Percentiles rank a stretch among this genome's conserved stretches.
phyloP scores from a whole-genome alignment of 129 eudicot species.

The Heracleum sosnowskyi region DNA sequence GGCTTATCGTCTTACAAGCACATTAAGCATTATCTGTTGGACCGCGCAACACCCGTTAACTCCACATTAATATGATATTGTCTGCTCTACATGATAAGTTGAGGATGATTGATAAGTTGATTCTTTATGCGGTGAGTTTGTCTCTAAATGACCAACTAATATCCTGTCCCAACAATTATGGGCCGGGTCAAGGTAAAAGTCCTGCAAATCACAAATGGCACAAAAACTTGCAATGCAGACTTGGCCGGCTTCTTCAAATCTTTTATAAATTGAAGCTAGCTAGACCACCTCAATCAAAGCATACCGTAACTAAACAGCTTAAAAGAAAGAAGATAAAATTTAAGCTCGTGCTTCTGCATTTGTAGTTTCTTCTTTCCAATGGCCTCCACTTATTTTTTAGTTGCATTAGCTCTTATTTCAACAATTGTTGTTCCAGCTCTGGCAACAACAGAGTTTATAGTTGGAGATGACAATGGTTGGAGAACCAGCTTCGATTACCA shows the following conservation, averaged over 20 bases:
- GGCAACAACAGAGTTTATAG: conserved; percentile 10
- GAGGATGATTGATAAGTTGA: not conserved
- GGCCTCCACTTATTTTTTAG: conserved; percentile 1
- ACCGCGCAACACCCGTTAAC: no score
- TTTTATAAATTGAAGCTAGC: no score
- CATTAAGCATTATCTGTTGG: no score
- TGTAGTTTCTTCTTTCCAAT: not conserved
- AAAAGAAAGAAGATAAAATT: not conserved
- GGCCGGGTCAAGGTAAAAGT: no score
- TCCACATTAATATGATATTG: no score
- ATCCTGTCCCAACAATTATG: not conserved
- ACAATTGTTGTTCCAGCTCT: conserved; percentile 9
- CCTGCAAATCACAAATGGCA: not conserved
- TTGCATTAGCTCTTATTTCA: conserved; percentile 12
- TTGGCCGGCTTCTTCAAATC: not conserved
- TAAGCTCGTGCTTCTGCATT: not conserved
- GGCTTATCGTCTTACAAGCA: no score
- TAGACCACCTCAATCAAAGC: not conserved
- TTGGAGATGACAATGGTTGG: conserved; percentile 21
- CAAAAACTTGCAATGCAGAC: not conserved
- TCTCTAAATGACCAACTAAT: not conserved
- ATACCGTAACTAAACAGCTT: not conserved
- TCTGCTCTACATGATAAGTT: no score
- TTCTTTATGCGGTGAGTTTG: no score
- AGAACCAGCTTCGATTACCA: conserved; percentile 13